Conservation (phyloP, 306 rosid genomes). For the Corylus heterophylla region DNA sequence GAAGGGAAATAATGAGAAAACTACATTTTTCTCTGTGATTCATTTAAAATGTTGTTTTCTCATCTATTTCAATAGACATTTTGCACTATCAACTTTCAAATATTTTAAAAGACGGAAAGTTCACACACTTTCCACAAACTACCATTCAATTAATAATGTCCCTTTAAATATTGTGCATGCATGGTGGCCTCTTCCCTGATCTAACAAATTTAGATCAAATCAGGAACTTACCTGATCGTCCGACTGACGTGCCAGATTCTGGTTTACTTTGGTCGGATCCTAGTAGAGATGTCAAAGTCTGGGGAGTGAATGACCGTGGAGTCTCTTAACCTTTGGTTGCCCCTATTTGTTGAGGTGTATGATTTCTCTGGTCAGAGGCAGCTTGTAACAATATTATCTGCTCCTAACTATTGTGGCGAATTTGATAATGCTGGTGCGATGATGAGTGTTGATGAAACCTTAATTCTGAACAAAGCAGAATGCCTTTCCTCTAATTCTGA, state of each 20-base stretch:
- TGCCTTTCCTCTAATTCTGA: slow-evolving; percentile 9
- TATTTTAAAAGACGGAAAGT: too few relatives aligned
- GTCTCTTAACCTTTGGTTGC: slow-evolving; percentile 40
- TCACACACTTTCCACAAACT: too few relatives aligned
- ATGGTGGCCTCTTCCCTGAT: slow-evolving; percentile 46
- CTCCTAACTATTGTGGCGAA: slow-evolving; percentile 48
- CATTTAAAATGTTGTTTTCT: too few relatives aligned
- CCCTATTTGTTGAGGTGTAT: slow-evolving; percentile 26
- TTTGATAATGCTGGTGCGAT: slow-evolving; percentile 48
- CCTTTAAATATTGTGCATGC: slow-evolving; percentile 19
- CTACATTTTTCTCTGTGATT: too few relatives aligned
- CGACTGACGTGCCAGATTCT: slow-evolving; percentile 38
- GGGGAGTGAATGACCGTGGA: slow-evolving; percentile 49
- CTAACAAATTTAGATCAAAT: slow-evolving; percentile 39
- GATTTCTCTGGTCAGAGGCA: slow-evolving; percentile 45
- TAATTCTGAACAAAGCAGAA: slow-evolving; percentile 9
- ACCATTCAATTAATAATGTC: too few relatives aligned
- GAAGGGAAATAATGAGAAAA: too few relatives aligned
- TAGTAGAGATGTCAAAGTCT: slow-evolving; percentile 37
- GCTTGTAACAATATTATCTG: slow-evolving; percentile 45
- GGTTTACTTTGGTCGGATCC: slow-evolving; percentile 50
- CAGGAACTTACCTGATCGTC: slow-evolving; percentile 33
- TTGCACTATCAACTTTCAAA: too few relatives aligned
- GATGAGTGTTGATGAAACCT: slow-evolving; percentile 45
- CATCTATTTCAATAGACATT: too few relatives aligned